Conservation (phyloP, 1,284 basidiomycete genomes). For the Cutaneotrichosporon dermatis region DNA sequence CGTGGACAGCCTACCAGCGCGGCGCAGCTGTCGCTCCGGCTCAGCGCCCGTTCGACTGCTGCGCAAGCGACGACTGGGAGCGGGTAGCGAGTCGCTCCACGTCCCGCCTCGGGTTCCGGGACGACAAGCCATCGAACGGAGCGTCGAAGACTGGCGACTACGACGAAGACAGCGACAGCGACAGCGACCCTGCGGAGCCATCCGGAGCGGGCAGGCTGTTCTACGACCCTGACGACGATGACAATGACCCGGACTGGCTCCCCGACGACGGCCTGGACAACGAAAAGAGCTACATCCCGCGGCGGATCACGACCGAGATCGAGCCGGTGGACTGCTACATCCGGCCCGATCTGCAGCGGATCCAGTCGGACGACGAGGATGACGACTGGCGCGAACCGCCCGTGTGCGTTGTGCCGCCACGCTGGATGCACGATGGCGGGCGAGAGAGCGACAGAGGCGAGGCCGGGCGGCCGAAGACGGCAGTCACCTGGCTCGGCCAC, state of each 20-base stretch:
- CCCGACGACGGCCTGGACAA: constrained; percentile 10
- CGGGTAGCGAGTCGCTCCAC: not conserved
- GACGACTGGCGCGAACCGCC: constrained; percentile 47
- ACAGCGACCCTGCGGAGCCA: not conserved
- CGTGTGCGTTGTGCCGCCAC: constrained; percentile 34
- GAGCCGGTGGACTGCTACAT: constrained; percentile 24
- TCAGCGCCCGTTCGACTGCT: constrained; percentile 7
- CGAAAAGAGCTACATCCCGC: not conserved
- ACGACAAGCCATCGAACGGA: not conserved
- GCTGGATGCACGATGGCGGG: constrained; percentile 21
- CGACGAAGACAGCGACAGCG: too few relatives aligned
- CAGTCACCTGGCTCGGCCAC: constrained; percentile 48
- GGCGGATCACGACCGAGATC: not conserved
- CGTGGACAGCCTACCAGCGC: constrained; percentile 38
- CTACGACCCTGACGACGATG: constrained; percentile 7
- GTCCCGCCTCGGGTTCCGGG: not conserved
- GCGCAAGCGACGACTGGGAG: not conserved
- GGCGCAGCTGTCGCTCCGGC: constrained; percentile 42
- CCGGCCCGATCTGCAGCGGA: constrained; percentile 29
- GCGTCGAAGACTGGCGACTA: too few relatives aligned
- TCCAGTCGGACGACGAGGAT: constrained; percentile 34
- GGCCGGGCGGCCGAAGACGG: not conserved
- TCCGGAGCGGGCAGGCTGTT: constrained; percentile 1
- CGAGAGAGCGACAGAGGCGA: not conserved
- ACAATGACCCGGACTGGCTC: constrained; percentile 6